Percentiles rank a stretch among this genome's conserved stretches.
phyloP scores from a whole-genome alignment of 1,284 basidiomycete genomes.

The Cutaneotrichosporon curvatum region DNA sequence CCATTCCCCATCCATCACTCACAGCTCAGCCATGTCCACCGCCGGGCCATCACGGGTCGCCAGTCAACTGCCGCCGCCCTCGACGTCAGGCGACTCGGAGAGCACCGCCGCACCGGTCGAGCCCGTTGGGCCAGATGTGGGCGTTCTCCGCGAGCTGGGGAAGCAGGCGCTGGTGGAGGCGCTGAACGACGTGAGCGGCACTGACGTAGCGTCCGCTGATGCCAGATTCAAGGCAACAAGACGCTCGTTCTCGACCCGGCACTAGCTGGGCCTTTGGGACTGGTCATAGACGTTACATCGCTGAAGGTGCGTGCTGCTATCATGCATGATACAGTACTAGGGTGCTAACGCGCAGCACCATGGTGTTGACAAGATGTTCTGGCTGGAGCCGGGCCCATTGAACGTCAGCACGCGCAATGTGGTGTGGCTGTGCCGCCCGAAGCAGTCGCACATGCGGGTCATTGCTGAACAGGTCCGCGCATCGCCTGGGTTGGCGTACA shows the following conservation, averaged over 20 bases:
- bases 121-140: conserved; percentile 55
- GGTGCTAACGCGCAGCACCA: too few species aligned
- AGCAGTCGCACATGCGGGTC: conserved; percentile 75
- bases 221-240: conserved; percentile 83
- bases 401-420: conserved; percentile 79
- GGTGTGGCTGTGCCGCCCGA: conserved; percentile 86
- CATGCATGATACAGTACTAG: neutral
- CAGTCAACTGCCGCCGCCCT: conserved; percentile 27
- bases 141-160: conserved; percentile 65
- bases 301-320: conserved; percentile 61
- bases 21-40: conserved; percentile 9
- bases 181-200: conserved; percentile 65
- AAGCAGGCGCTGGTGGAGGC: conserved; percentile 69
- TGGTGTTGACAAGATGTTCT: conserved; percentile 99
- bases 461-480: conserved; percentile 56
- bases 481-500: conserved; percentile 54
- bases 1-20: neutral
- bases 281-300: conserved; percentile 84
- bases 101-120: conserved; percentile 19
- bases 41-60: conserved; percentile 17
- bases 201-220: conserved; percentile 10
- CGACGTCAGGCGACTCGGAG: conserved; percentile 42
- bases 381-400: conserved; percentile 84
- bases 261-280: conserved; percentile 82
- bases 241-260: conserved; percentile 86